Base-by-base conservation (phyloP, 768 basidiomycete genomes). In the Lactarius indigo region DNA sequence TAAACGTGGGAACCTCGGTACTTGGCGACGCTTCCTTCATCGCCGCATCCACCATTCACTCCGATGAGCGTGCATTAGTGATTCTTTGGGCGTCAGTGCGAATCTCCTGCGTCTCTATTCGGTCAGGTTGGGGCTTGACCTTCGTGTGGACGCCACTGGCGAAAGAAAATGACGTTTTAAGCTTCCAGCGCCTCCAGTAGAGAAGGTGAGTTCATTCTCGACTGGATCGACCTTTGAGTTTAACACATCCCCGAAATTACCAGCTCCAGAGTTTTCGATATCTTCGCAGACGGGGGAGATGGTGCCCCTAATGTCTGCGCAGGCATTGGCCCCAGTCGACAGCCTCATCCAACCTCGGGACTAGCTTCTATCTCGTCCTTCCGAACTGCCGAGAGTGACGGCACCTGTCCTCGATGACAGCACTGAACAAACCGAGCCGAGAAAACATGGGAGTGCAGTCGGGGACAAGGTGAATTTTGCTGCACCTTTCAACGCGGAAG, bases 1-100 rank as follows among this genome's bases (percentile, higher is more conserved):
- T 47, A 28, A 47, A 68, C 66, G 17, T 68, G 66, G 62, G 57
- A 60, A 12, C 35, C 66, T 17, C 1, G 57, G 26, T 10, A 42
- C 18, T 30, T 33, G 6, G 26, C 8, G 23, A 59, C 62, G 17
- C 50, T 58, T 35, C 47, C 52, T 10, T 26, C 58, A 18, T 59
- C 52, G 23, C 58, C 52, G 37, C 18, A 18, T 18, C 7, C 15
- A 28, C 47, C 12, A 18, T 54, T 41, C 23, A 63, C 61, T 23
- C 66, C 66, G 30, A 59, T 42, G 20, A 47, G 26, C 33, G 42
- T 35, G 6, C 50, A 57, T 15, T 63, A 59, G 35, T 52, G 50
- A 5, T 26, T 52, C 31, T 59, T 56, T 44, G 31, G 35, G 44
- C 35, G 26, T 39, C 62, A 56, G 13, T 20, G 33, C 26, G 47